Conservation (phyloP, 495 filamentous ascomycete genomes). For the Copromyces sp. region DNA sequence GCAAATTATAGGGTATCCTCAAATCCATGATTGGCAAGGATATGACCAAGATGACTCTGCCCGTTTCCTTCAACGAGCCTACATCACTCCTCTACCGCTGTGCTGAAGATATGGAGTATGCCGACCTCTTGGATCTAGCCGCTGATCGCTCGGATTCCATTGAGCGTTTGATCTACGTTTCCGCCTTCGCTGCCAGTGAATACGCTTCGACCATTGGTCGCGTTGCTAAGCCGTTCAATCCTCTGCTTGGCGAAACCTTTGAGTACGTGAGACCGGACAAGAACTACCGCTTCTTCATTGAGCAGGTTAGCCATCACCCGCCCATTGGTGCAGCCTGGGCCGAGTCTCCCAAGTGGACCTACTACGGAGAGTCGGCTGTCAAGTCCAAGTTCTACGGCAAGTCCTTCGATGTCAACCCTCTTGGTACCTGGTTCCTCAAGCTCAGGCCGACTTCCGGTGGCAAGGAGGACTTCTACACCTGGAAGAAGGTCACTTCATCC, state of each 20-base stretch:
- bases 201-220: slow-evolving; percentile 94
- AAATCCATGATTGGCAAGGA: slow-evolving; percentile 99
- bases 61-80: slow-evolving; percentile 97
- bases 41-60: slow-evolving; percentile 99
- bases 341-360: slow-evolving; percentile 90
- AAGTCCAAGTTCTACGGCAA: slow-evolving; percentile 97
- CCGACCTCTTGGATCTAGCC: slow-evolving; percentile 82
- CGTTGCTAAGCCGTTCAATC: slow-evolving; percentile 97
- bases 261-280: slow-evolving; percentile 94
- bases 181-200: slow-evolving; percentile 88
- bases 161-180: slow-evolving; percentile 92
- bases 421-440: slow-evolving; percentile 94
- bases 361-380: slow-evolving; percentile 95
- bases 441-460: slow-evolving; percentile 68
- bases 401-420: slow-evolving; percentile 90
- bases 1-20: slow-evolving; percentile 60
- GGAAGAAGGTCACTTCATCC: slow-evolving; percentile 98
- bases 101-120: slow-evolving; percentile 95
- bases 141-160: slow-evolving; percentile 77
- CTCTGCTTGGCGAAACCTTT: slow-evolving; percentile 90
- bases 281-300: slow-evolving; percentile 94
- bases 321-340: slow-evolving; percentile 91
- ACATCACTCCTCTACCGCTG: slow-evolving; percentile 95
- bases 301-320: slow-evolving; percentile 97
- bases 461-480: slow-evolving; percentile 84